These are phyloP conservation scores for Acrodontium crateriforme DNA, from an alignment of 2,329 filamentous ascomycete species.

Conservation along the genomic window DNA sequence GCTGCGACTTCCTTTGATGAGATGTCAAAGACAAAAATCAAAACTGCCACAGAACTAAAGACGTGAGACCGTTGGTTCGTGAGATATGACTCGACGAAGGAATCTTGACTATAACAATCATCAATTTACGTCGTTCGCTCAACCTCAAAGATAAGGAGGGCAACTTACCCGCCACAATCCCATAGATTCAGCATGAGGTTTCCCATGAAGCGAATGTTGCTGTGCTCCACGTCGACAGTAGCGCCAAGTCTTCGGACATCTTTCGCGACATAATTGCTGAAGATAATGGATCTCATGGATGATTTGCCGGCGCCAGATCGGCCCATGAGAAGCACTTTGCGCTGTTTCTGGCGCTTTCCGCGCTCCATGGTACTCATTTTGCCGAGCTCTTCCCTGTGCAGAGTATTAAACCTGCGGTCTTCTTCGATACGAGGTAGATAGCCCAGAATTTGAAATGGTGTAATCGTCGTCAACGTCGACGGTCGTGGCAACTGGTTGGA, in stretches of 20 bases:
- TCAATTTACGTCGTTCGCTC: slow-evolving; percentile 4
- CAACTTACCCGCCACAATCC: slow-evolving; percentile 77
- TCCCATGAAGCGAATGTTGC: slow-evolving; percentile 96
- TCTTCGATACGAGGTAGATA: too few species aligned
- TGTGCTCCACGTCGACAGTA: slow-evolving; percentile 96
- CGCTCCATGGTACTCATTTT: slow-evolving; percentile 19
- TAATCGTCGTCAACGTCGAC: too few species aligned
- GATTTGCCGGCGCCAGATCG: slow-evolving; percentile 97
- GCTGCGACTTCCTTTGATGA: slow-evolving; percentile 89
- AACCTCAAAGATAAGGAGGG: neutral
- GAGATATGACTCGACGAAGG: slow-evolving; percentile 97
- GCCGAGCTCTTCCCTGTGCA: too few species aligned
- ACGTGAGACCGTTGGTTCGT: slow-evolving; percentile 91
- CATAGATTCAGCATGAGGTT: slow-evolving; percentile 95
- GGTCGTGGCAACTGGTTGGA: too few species aligned
- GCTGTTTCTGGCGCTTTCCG: slow-evolving; percentile 38
- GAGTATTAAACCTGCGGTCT: too few species aligned
- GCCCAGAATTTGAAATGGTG: neutral
- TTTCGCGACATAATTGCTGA: slow-evolving; percentile 96
- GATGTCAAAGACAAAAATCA: slow-evolving; percentile 99
- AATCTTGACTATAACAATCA: slow-evolving; percentile 57
- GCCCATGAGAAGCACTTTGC: slow-evolving; percentile 51
- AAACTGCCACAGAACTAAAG: slow-evolving; percentile 88
- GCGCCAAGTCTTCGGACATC: slow-evolving; percentile 86
- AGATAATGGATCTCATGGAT: slow-evolving; percentile 97